A percentile compares a stretch with the other conserved stretches of the same genome.
phyloP scores from a whole-genome alignment of 257 asterid species.

The Rauvolfia tetraphylla region DNA sequence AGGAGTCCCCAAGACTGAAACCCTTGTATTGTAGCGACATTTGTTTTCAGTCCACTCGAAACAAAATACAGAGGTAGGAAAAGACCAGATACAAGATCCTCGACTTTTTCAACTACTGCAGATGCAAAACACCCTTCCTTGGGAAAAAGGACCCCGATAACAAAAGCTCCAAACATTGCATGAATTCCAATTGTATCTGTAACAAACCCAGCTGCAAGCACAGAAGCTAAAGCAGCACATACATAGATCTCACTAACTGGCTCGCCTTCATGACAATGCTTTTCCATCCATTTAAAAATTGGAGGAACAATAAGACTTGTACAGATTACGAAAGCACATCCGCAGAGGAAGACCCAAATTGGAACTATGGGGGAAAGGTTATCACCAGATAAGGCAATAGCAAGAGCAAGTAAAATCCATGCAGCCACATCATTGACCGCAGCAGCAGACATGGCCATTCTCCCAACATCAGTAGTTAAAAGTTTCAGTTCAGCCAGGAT shows the following conservation, averaged over 20 bases:
- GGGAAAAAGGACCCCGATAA: conserved; percentile 70
- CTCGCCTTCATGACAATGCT: conserved; percentile 60
- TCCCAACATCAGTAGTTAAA: conserved; percentile 70
- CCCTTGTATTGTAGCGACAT: conserved; percentile 72
- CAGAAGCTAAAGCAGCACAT: conserved; percentile 57
- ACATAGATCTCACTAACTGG: conserved; percentile 63
- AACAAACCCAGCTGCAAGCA: conserved; percentile 60
- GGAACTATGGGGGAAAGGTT: conserved; percentile 51
- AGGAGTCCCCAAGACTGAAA: conserved; percentile 80
- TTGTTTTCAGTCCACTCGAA: conserved; percentile 76
- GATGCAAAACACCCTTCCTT: conserved; percentile 79
- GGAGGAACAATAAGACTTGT: conserved; percentile 42
- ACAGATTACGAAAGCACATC: conserved; percentile 43
- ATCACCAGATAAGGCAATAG: conserved; percentile 62
- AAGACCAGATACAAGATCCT: conserved; percentile 78
- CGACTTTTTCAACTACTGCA: conserved; percentile 75
- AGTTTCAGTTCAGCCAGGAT: conserved; percentile 79
- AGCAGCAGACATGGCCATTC: conserved; percentile 80
- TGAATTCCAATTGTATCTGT: conserved; percentile 79
- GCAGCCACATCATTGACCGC: conserved; percentile 86
- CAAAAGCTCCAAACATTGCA: conserved; percentile 84
- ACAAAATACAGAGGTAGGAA: conserved; percentile 80
- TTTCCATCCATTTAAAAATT: conserved; percentile 61
- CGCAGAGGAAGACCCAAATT: conserved; percentile 66
- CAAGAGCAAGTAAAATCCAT: conserved; percentile 75